These are phyloP conservation scores for Sclerotinia borealis DNA, from an alignment of 2,329 filamentous ascomycete species.

Conservation along the genomic window DNA sequence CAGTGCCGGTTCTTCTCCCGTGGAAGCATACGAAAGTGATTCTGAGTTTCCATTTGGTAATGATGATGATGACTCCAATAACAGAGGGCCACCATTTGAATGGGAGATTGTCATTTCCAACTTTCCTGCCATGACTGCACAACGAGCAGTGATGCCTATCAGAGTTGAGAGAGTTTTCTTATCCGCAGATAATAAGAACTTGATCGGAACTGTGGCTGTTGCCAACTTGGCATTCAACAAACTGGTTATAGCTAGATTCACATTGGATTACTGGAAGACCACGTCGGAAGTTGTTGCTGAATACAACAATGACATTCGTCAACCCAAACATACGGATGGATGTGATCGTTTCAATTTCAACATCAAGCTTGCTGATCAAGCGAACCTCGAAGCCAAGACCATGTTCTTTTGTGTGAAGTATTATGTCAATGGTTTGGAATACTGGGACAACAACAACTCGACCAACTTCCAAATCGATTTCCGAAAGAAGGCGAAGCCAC, in stretches of 20 bases:
- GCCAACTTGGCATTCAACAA: constrained; percentile 90
- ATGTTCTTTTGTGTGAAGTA: constrained; percentile 90
- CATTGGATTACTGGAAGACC: constrained; percentile 97
- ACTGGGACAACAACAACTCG: constrained; percentile 88
- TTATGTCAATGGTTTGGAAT: constrained; percentile 73
- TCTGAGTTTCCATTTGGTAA: constrained; percentile 75
- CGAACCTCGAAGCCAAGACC: constrained; percentile 87
- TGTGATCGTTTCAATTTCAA: constrained; percentile 90
- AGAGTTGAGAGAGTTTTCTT: constrained; percentile 81
- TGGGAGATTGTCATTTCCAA: constrained; percentile 86
- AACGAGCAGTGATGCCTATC: constrained; percentile 61
- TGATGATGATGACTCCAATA: constrained; percentile 41
- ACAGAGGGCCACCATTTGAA: constrained; percentile 51
- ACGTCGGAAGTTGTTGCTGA: constrained; percentile 92
- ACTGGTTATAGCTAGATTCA: constrained; percentile 84
- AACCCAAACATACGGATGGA: constrained; percentile 56
- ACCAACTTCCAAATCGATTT: constrained; percentile 96
- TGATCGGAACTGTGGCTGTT: constrained; percentile 78
- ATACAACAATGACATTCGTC: constrained; percentile 71
- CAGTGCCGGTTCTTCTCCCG: constrained; percentile 87
- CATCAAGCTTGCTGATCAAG: constrained; percentile 86
- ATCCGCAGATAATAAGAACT: constrained; percentile 77
- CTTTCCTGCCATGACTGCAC: constrained; percentile 64
- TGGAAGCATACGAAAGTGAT: constrained; percentile 82
- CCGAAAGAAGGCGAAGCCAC: constrained; percentile 64